These are phyloP conservation scores for Sporodiniella umbellata DNA, from an alignment of 371 early-diverging fungal species.

Conservation along the genomic window DNA sequence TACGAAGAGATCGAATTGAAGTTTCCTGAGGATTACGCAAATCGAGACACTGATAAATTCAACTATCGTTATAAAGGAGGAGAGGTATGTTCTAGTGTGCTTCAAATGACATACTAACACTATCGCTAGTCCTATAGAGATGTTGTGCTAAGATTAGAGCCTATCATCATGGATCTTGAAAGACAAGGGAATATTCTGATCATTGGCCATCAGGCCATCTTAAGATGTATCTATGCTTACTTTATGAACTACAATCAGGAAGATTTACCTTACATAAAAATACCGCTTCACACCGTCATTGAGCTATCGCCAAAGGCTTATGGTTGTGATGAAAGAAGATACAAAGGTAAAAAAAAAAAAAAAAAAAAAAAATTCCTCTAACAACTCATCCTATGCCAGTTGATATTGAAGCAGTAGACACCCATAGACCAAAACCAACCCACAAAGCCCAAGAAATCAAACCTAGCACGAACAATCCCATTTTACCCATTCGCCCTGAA, in stretches of 20 bases:
- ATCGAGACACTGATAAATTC: conserved; percentile 95
- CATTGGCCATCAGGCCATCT: conserved; percentile 92
- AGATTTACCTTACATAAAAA: conserved; percentile 94
- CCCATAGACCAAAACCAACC: conserved; percentile 68
- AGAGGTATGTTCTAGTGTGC: conserved; percentile 54
- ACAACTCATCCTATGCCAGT: too few relatives aligned
- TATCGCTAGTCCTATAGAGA: conserved; percentile 68
- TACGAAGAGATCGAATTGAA: conserved; percentile 94
- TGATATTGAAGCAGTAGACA: conserved; percentile 87
- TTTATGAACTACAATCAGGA: conserved; percentile 90
- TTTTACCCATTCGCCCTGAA: neutral
- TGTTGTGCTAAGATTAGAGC: conserved; percentile 61
- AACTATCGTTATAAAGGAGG: conserved; percentile 92
- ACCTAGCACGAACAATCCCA: neutral
- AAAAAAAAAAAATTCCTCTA: too few relatives aligned
- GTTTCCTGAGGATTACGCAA: conserved; percentile 85
- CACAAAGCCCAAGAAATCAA: neutral
- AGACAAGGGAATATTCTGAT: conserved; percentile 95
- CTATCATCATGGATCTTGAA: conserved; percentile 96
- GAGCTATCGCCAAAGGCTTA: conserved; percentile 97
- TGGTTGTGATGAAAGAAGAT: conserved; percentile 89
- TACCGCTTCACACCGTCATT: conserved; percentile 96
- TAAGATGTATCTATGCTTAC: conserved; percentile 93
- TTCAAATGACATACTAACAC: neutral
- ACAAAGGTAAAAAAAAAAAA: conserved; percentile 41